Conservation (phyloP, 2,329 filamentous ascomycete species). For the Orbilia oligospora region DNA sequence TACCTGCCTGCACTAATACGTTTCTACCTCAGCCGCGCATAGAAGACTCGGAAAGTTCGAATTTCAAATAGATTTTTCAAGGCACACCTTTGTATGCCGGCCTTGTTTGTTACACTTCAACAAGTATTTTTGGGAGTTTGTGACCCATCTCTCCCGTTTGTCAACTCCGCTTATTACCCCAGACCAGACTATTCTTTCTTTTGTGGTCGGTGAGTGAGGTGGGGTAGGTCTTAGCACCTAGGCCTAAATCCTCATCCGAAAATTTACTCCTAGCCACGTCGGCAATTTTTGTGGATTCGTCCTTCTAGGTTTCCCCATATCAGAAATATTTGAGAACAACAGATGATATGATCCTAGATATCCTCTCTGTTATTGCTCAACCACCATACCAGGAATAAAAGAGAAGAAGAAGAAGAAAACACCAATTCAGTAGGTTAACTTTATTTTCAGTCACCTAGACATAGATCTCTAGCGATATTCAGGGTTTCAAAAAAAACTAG, state of each 20-base stretch:
- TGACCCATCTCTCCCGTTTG: neutral
- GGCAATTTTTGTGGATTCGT: slow-evolving; percentile 2
- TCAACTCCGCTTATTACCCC: slow-evolving; percentile 1
- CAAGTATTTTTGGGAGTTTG: slow-evolving; percentile 23
- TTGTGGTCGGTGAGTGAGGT: slow-evolving; percentile 41
- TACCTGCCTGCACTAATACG: slow-evolving; percentile 16
- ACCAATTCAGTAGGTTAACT: too few relatives aligned
- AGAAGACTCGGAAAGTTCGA: slow-evolving; percentile 22
- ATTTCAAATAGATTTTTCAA: slow-evolving; percentile 45
- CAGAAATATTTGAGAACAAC: slow-evolving; percentile 27
- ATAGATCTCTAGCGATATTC: slow-evolving; percentile 40
- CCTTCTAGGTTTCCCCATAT: slow-evolving; percentile 15
- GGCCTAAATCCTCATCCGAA: neutral
- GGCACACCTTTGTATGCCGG: slow-evolving; percentile 4
- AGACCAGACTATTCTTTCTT: slow-evolving; percentile 22
- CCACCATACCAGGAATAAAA: too few relatives aligned
- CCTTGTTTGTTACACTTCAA: slow-evolving; percentile 4
- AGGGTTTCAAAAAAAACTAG: slow-evolving; percentile 34
- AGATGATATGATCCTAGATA: too few relatives aligned
- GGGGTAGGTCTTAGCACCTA: slow-evolving; percentile 30
- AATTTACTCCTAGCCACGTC: neutral
- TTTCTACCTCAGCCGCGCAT: slow-evolving; percentile 37
- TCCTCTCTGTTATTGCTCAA: too few relatives aligned
- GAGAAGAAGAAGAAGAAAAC: too few relatives aligned
- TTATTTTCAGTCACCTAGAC: too few relatives aligned